Evolutionary conservation across 23 red algal species (phyloP), one percentile per base, ranked within the genome.

Genomic region (Gracilaria caudata): DNA sequence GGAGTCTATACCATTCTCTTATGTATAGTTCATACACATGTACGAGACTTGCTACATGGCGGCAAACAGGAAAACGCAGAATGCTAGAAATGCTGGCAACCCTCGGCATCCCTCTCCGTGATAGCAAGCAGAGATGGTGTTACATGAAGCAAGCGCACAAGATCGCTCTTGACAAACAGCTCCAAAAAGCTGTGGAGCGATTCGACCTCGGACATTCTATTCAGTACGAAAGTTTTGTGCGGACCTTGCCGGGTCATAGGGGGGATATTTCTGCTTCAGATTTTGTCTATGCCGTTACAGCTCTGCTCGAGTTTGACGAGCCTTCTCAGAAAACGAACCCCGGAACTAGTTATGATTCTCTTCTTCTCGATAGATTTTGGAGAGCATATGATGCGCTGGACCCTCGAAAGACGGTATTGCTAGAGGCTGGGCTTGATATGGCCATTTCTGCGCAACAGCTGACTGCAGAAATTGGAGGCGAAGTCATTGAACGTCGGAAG

Each of bases 71-170:
- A 58, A 83, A 81, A 61, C 80, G 92, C 9, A 55, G 87, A 30
- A 60, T 98, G 84, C 77, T 83, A 35, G 96, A 98, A 80, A 53
- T 95, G 63, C 88, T 98, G 14, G 96, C 91, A 7, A 92, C 86
- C 32, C 88, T 98, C 29, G 96, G 96, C 21, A 98, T 98, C 40
- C 92, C 96, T 29, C 73, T 95, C 25, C 58, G 64, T 13, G 92
- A 94, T 38, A 92, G 86, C 40, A 28, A 80, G 41, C 96, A 98
- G 60, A 70, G 74, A 44, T 98, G 96, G 96, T 86, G 80, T 72
- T 92, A 98, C 58, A 92, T 98, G 88, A 77, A 82, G 46, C 73
- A 81, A 51, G 60, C 87, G 73, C 46, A 72, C 64, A 93, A 94
- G 61, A 36, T 81, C 20, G 89, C 81, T 11, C 70, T 97, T 54